Conservation (phyloP, 495 filamentous ascomycete species). For the Talaromyces trachyspermus region DNA sequence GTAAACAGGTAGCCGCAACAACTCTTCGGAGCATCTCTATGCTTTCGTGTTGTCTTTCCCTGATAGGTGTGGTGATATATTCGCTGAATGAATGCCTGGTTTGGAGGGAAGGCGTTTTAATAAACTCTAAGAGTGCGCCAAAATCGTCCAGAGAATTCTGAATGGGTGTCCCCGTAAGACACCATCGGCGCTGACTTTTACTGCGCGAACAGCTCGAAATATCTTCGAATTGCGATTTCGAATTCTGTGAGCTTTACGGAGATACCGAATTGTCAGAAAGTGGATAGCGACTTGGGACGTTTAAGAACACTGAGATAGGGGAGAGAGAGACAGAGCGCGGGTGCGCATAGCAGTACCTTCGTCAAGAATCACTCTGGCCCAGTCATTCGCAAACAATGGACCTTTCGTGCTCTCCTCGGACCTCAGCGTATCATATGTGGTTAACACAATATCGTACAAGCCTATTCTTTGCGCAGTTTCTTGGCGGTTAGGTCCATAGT, state of each 20-base stretch:
- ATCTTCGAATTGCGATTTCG: conserved; percentile 27
- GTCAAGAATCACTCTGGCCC: conserved; percentile 37
- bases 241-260: conserved; percentile 30
- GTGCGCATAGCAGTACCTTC: conserved; percentile 36
- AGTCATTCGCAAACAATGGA: conserved; percentile 10
- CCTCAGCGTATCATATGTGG: conserved; percentile 10
- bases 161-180: conserved; percentile 84
- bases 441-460: conserved; percentile 4
- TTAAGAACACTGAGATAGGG: conserved; percentile 9
- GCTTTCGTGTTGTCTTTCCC: conserved; percentile 8
- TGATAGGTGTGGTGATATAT: conserved; percentile 11
- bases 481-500: conserved; percentile 11
- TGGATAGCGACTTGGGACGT: no score
- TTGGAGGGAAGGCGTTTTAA: conserved; percentile 64
- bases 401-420: conserved; percentile 9
- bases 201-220: conserved; percentile 24
- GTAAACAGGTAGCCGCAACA: conserved; percentile 18
- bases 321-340: conserved; percentile 1
- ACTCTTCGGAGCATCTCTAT: conserved; percentile 14
- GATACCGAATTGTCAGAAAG: neutral
- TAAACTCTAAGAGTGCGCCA: conserved; percentile 95
- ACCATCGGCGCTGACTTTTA: conserved; percentile 31
- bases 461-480: neutral
- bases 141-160: conserved; percentile 98
- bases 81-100: conserved; percentile 6